These are phyloP conservation scores for Phytophthora cryptogea DNA, from an alignment of 352 stramenopile species.

Conservation along the genomic window DNA sequence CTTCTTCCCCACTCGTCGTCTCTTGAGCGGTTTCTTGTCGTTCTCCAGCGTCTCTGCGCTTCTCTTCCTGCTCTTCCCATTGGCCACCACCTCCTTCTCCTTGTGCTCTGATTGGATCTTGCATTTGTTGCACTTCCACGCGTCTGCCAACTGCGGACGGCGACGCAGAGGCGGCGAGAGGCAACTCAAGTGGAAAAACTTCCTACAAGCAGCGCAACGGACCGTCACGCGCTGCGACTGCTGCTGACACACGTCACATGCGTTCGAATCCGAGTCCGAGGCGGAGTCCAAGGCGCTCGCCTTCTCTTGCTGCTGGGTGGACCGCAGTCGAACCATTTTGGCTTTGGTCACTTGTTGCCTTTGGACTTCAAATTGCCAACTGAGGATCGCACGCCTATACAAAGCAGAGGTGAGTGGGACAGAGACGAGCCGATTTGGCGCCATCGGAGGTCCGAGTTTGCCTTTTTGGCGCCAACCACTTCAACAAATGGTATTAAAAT, in stretches of 20 bases:
- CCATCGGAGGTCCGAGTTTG: constrained; percentile 1
- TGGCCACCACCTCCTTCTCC: background rate
- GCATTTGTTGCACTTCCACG: constrained; percentile 54
- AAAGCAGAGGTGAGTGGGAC: constrained; percentile 10
- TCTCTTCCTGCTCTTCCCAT: constrained; percentile 21
- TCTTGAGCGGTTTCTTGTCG: constrained; percentile 10
- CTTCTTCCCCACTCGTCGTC: constrained; percentile 9
- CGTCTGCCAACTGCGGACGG: constrained; percentile 37
- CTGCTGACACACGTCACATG: constrained; percentile 47
- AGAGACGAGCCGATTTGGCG: constrained; percentile 19
- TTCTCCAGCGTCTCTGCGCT: constrained; percentile 12
- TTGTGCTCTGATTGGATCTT: background rate
- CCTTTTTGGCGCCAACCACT: constrained; percentile 14
- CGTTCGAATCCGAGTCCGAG: constrained; percentile 10
- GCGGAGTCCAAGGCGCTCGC: background rate
- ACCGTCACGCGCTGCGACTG: constrained; percentile 51
- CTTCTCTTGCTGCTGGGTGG: constrained; percentile 3
- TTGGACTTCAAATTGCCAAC: constrained; percentile 33
- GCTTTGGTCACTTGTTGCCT: background rate
- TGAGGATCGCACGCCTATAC: constrained; percentile 4
- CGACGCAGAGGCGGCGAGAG: constrained; percentile 54
- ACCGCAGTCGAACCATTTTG: constrained; percentile 29
- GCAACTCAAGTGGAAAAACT: constrained; percentile 61
- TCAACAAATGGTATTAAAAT: constrained; percentile 8
- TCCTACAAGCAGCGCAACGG: constrained; percentile 42